phyloP scores from a whole-genome alignment of 2,329 filamentous ascomycete species.

The Aspergillus sp. region DNA sequence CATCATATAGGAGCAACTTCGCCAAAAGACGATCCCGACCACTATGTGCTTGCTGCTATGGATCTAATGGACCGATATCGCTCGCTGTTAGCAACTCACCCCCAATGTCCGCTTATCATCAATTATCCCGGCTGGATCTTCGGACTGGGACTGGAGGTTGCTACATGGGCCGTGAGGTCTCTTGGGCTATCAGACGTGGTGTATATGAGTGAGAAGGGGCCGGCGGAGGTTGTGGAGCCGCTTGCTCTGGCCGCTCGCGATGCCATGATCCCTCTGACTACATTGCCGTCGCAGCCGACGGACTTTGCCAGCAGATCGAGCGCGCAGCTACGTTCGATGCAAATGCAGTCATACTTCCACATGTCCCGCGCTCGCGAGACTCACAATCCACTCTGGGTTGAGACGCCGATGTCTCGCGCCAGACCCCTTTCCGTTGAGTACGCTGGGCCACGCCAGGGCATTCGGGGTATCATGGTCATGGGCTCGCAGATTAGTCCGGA shows the following conservation, averaged over 20 bases:
- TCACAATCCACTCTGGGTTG: conserved; percentile 34
- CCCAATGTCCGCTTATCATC: conserved; percentile 44
- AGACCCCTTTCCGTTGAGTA: conserved; percentile 44
- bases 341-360: conserved; percentile 55
- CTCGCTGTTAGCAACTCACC: conserved; percentile 29
- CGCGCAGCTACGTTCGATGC: conserved; percentile 47
- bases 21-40: conserved; percentile 48
- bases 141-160: conserved; percentile 41
- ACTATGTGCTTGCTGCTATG: conserved; percentile 44
- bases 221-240: conserved; percentile 33
- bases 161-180: conserved; percentile 37
- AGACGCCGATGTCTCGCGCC: conserved; percentile 36
- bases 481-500: conserved; percentile 40
- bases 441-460: conserved; percentile 32
- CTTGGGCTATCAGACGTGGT: conserved; percentile 44
- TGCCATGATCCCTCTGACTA: conserved; percentile 31
- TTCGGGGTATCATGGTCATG: conserved; percentile 44
- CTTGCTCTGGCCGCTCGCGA: conserved; percentile 32
- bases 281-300: conserved; percentile 38
- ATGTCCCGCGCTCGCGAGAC: conserved; percentile 20
- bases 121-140: conserved; percentile 51
- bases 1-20: conserved; percentile 46
- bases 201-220: conserved; percentile 44
- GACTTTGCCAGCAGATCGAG: conserved; percentile 39
- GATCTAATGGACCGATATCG: conserved; percentile 45